Base-by-base conservation (phyloP, 2,329 filamentous ascomycete genomes). In the Aspergillus proliferans region DNA sequence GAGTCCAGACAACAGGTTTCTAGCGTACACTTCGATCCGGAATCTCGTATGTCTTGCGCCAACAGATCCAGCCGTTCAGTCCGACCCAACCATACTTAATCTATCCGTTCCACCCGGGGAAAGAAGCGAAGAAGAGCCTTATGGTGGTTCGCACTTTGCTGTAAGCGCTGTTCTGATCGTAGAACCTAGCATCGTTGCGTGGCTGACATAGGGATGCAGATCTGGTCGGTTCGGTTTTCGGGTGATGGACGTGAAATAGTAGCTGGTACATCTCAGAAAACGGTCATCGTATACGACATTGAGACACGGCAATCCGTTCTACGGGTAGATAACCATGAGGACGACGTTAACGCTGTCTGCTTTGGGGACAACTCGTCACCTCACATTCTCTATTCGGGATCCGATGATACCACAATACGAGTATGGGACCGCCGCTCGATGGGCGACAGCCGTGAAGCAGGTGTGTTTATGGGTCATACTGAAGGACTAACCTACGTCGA, bases 341-440 rank as follows among this genome's bases (percentile, higher is more conserved):
- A 94, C 58, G 90, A 98, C 65, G 92, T 97, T 47, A 98, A 97
- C 60, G 93, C 93, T 4, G 93, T 98, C 1, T 96, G 91, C 68
- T 97, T 95, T 62, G 93, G 90, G 1, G 91, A 97, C 69, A 84
- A 84, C 52, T 80, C 81, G 26, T 94, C 88, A 0, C 92, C 93
- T 1, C 91, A 98, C 65, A 92, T 97, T 52, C 77, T 98, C 2
- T 97, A 96, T 71, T 96, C 91, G 0, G 93, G 93, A 18, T 95
- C 90, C 0, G 93, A 98, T 63, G 93, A 98, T 64, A 85, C 87
- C 2, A 94, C 89, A 0, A 81, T 97, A 60, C 95, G 95, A 63
- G 89, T 98, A 2, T 98, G 93, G 93, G 93, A 98, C 64, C 82
- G 92, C 43, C 81, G 93, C 45, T 81, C 77, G 33, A 78, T 85